Evolutionary conservation across 1,284 basidiomycete species (phyloP).

Genomic region (Cryptococcus sp.): DNA sequence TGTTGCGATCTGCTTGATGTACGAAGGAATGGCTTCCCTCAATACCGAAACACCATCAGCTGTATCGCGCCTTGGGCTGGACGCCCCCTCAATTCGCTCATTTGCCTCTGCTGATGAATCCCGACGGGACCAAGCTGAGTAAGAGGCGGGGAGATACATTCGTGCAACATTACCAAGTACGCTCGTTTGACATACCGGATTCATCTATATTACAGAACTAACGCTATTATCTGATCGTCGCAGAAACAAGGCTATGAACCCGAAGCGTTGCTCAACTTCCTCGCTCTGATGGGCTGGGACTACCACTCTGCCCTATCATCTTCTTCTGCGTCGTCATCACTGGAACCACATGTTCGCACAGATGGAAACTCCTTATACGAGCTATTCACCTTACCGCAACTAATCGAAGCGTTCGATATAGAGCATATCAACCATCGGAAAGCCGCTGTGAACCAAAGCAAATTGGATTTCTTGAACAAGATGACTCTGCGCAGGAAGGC

Average conservation of each 20-base stretch:
- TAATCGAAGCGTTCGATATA: constrained; percentile 45
- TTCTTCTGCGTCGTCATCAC: constrained; percentile 1
- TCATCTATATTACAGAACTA: neutral
- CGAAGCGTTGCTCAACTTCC: constrained; percentile 85
- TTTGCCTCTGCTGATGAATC: constrained; percentile 84
- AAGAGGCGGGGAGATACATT: constrained; percentile 78
- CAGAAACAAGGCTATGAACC: constrained; percentile 80
- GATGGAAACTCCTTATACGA: constrained; percentile 45
- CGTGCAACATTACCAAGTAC: constrained; percentile 71
- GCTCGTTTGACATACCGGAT: constrained; percentile 24
- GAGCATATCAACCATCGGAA: constrained; percentile 42
- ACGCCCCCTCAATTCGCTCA: constrained; percentile 82
- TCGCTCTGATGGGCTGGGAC: constrained; percentile 91
- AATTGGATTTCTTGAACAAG: constrained; percentile 52
- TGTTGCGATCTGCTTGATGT: no score
- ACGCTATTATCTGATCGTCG: constrained; percentile 1
- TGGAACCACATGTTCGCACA: constrained; percentile 27
- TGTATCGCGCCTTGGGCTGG: constrained; percentile 78
- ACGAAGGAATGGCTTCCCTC: constrained; percentile 94
- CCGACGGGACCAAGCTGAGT: constrained; percentile 90
- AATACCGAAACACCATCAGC: constrained; percentile 84
- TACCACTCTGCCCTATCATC: constrained; percentile 48
- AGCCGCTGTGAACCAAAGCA: constrained; percentile 44
- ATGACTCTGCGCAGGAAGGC: constrained; percentile 47
- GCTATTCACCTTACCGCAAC: constrained; percentile 43